These are phyloP conservation scores for Myrica gale DNA, from an alignment of 306 rosid genomes.

Conservation along the genomic window DNA sequence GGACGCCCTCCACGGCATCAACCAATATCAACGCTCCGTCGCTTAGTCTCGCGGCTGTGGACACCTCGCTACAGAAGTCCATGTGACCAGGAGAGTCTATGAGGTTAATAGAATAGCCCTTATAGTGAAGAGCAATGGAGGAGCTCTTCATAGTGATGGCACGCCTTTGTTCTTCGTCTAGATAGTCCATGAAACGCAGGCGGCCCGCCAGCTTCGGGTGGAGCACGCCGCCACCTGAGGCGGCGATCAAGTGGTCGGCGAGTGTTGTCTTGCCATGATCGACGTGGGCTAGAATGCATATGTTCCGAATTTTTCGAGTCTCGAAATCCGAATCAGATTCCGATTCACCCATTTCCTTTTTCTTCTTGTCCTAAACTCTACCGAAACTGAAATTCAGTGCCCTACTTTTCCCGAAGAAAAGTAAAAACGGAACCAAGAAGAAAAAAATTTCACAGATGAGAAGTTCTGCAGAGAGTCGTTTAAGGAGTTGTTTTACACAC, in stretches of 20 bases:
- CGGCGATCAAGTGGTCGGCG: conserved; percentile 81
- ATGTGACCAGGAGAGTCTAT: conserved; percentile 94
- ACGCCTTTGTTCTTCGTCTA: conserved; percentile 81
- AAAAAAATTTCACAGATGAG: too few relatives aligned
- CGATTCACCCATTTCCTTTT: conserved; percentile 31
- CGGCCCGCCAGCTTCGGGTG: conserved; percentile 84
- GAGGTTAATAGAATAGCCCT: conserved; percentile 54
- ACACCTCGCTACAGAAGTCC: conserved; percentile 90
- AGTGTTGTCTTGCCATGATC: conserved; percentile 94
- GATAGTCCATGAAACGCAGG: conserved; percentile 82
- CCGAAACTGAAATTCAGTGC: background rate
- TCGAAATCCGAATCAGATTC: conserved; percentile 23
- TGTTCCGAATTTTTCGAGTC: conserved; percentile 58
- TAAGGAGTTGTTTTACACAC: too few relatives aligned
- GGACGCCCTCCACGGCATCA: conserved; percentile 91
- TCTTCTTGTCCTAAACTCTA: background rate
- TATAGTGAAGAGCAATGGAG: conserved; percentile 53
- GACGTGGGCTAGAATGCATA: conserved; percentile 82
- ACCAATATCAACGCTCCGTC: conserved; percentile 84
- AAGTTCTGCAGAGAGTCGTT: too few relatives aligned
- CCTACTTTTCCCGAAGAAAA: background rate
- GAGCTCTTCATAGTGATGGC: conserved; percentile 96
- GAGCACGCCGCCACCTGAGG: conserved; percentile 59
- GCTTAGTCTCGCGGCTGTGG: conserved; percentile 83
- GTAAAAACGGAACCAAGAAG: too few relatives aligned